These are phyloP conservation scores for Sporothrix schenckii DNA, from an alignment of 2,329 filamentous ascomycete genomes.

Conservation along the genomic window DNA sequence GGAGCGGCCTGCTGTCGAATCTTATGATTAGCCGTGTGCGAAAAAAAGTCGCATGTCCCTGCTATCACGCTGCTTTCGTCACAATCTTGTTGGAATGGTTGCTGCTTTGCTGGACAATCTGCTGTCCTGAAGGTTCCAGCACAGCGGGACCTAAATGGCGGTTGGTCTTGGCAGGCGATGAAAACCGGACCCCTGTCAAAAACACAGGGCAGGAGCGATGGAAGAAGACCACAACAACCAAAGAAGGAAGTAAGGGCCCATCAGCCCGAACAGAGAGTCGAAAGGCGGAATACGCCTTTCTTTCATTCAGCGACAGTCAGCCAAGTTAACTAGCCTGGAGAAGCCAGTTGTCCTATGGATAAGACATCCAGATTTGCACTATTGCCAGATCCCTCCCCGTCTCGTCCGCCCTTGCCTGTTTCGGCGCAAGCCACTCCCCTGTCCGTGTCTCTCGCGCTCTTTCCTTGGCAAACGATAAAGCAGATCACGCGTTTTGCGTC, in stretches of 20 bases:
- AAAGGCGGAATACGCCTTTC: neutral
- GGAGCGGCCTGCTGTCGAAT: neutral
- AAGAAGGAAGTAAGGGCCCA: neutral
- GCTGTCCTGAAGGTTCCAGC: slow-evolving; percentile 27
- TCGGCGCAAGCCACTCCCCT: slow-evolving; percentile 18
- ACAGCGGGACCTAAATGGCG: slow-evolving; percentile 27
- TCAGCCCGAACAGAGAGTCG: neutral
- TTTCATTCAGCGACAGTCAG: neutral
- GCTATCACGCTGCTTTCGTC: neutral
- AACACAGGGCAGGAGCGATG: slow-evolving; percentile 20
- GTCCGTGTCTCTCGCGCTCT: neutral
- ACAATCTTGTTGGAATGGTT: neutral
- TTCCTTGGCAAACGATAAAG: slow-evolving; percentile 27
- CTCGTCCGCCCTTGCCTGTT: slow-evolving; percentile 7
- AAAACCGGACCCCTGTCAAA: slow-evolving; percentile 8
- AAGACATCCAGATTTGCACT: slow-evolving; percentile 18
- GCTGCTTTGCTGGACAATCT: neutral
- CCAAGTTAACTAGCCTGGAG: neutral
- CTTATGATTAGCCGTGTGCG: neutral
- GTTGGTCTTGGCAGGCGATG: slow-evolving; percentile 22
- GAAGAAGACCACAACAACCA: neutral
- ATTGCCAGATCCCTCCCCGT: slow-evolving; percentile 11
- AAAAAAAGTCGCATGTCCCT: neutral
- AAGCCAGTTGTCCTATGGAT: slow-evolving; percentile 15
- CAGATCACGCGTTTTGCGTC: slow-evolving; percentile 20